These are phyloP conservation scores for Metschnikowia borealis DNA, from an alignment of 805 yeast species.

Conservation along the genomic window DNA sequence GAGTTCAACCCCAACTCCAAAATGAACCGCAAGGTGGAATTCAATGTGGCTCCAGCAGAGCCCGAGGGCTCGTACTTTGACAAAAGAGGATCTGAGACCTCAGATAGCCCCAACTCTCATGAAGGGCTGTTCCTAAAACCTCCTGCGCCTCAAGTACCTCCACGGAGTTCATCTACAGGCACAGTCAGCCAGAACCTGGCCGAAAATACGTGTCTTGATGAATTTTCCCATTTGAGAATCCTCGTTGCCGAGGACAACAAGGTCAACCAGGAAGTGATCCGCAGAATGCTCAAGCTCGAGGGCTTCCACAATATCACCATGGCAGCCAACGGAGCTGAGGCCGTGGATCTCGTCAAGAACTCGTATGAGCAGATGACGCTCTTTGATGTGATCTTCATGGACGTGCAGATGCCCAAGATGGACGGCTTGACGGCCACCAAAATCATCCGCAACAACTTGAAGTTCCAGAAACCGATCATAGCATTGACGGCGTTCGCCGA, in stretches of 20 bases:
- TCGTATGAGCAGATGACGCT: slow-evolving; percentile 36
- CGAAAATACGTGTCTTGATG: slow-evolving; percentile 21
- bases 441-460: slow-evolving; percentile 59
- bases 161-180: slow-evolving; percentile 13
- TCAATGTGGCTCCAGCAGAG: slow-evolving; percentile 21
- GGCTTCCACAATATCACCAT: slow-evolving; percentile 67
- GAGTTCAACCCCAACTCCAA: slow-evolving; percentile 58
- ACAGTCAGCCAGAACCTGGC: slow-evolving; percentile 13
- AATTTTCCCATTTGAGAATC: slow-evolving; percentile 42
- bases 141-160: background rate
- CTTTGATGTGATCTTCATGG: slow-evolving; percentile 87
- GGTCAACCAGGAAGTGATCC: slow-evolving; percentile 92
- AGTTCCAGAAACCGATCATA: slow-evolving; percentile 71
- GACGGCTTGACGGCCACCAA: slow-evolving; percentile 87
- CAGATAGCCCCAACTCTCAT: background rate
- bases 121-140: background rate
- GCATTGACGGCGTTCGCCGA: slow-evolving; percentile 97
- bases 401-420: slow-evolving; percentile 93
- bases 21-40: slow-evolving; percentile 48
- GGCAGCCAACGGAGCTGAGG: slow-evolving; percentile 91
- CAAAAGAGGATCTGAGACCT: background rate
- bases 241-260: slow-evolving; percentile 91
- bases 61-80: background rate
- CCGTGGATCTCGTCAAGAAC: slow-evolving; percentile 61
- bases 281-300: slow-evolving; percentile 81